Evolutionary conservation across 331 rosid genomes (phyloP).

Genomic region (Arachis monticola): DNA sequence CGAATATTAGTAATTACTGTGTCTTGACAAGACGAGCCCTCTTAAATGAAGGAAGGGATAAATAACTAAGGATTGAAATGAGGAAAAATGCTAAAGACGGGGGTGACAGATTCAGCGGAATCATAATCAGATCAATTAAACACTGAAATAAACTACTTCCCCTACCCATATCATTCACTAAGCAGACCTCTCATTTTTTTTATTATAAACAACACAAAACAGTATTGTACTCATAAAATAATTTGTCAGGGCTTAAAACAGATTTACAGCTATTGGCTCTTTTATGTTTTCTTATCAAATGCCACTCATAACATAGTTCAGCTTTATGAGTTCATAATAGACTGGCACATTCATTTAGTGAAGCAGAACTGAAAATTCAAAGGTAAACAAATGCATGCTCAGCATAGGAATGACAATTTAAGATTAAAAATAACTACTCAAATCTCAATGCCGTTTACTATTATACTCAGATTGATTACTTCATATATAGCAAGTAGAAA

Average conservation of each 20-base stretch:
- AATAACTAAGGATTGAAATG: not conserved
- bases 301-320: constrained; percentile 9
- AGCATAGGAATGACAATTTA: constrained; percentile 3
- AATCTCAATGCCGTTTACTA: not conserved
- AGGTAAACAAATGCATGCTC: not conserved
- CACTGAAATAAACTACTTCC: not conserved
- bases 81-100: not conserved
- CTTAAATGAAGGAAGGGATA: not conserved
- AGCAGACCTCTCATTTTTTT: constrained; percentile 2
- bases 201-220: constrained; percentile 9
- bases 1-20: not conserved
- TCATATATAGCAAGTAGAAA: constrained; percentile 14
- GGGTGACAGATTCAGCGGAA: constrained; percentile 2
- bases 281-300: not conserved
- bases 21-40: not conserved
- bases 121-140: constrained; percentile 1
- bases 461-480: constrained; percentile 1
- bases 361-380: not conserved
- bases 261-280: not conserved
- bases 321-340: constrained; percentile 14
- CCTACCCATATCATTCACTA: not conserved
- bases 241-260: not conserved
- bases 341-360: not conserved
- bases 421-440: not conserved
- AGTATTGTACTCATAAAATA: not conserved